Conservation (phyloP, 441 rosid genomes). For the Pelargonium cotyledonis region DNA sequence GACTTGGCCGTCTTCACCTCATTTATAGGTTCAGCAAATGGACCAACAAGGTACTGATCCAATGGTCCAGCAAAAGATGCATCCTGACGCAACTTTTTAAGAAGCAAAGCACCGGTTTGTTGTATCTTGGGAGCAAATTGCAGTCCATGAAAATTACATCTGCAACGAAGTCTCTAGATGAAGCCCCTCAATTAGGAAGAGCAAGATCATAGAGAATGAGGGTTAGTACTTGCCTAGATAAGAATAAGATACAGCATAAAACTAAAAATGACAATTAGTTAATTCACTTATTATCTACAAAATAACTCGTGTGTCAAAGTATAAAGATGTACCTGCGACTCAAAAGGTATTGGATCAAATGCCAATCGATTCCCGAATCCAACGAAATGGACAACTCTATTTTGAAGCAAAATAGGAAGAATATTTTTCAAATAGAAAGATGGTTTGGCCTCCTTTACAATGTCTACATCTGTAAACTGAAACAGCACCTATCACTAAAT, state of each 20-base stretch:
- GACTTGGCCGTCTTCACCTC: conserved; percentile 34
- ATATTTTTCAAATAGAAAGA: conserved; percentile 76
- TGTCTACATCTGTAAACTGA: conserved; percentile 72
- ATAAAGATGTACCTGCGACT: conserved; percentile 64
- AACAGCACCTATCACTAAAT: conserved; percentile 11
- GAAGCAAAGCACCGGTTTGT: conserved; percentile 70
- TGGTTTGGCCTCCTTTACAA: conserved; percentile 79
- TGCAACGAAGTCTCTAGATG: conserved; percentile 96
- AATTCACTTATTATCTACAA: too few species aligned
- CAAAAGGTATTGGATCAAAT: conserved; percentile 81
- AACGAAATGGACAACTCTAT: conserved; percentile 71
- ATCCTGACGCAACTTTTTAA: conserved; percentile 55
- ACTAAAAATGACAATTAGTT: too few species aligned
- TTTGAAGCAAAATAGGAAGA: conserved; percentile 70
- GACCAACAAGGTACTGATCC: conserved; percentile 70
- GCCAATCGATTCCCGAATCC: conserved; percentile 97
- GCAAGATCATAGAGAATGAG: neutral
- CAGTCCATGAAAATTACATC: conserved; percentile 91
- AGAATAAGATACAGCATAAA: too few species aligned
- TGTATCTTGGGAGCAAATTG: conserved; percentile 77
- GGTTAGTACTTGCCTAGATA: too few species aligned
- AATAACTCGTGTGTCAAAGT: conserved; percentile 11
- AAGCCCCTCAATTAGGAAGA: conserved; percentile 41
- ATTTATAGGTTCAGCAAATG: conserved; percentile 41
- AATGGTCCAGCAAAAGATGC: conserved; percentile 49